These are phyloP conservation scores for Sporothrix mexicana DNA, from an alignment of 2,329 filamentous ascomycete species.

Conservation along the genomic window DNA sequence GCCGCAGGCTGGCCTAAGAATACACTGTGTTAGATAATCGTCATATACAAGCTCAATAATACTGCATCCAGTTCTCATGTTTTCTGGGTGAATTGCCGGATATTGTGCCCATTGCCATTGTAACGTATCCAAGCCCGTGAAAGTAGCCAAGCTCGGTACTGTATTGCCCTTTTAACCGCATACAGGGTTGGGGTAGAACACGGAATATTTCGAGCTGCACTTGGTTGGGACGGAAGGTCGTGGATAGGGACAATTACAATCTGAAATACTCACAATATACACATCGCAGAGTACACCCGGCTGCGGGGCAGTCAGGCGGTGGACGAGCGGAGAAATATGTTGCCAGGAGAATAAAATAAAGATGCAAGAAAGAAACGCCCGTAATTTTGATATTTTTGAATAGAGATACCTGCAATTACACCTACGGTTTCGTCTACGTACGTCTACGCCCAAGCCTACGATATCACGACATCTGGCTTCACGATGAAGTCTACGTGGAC, in stretches of 20 bases:
- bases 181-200: neutral
- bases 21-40: neutral
- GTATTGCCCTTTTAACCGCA: neutral
- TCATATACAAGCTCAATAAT: neutral
- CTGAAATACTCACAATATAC: neutral
- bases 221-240: neutral
- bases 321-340: neutral
- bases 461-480: neutral
- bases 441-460: neutral
- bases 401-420: neutral
- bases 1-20: neutral
- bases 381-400: constrained; percentile 33
- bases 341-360: neutral
- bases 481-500: neutral
- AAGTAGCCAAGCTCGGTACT: constrained; percentile 1
- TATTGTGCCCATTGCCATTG: neutral
- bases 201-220: neutral
- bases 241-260: neutral
- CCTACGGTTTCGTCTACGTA: neutral
- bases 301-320: neutral
- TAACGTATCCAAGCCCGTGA: neutral
- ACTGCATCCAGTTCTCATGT: neutral
- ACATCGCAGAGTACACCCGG: neutral
- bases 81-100: constrained; percentile 2
- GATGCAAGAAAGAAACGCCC: neutral